A percentile compares a stretch with the other conserved stretches of the same genome.
Conservation (phyloP, 2,329 filamentous ascomycete species). For the Penicillium decumbens region DNA sequence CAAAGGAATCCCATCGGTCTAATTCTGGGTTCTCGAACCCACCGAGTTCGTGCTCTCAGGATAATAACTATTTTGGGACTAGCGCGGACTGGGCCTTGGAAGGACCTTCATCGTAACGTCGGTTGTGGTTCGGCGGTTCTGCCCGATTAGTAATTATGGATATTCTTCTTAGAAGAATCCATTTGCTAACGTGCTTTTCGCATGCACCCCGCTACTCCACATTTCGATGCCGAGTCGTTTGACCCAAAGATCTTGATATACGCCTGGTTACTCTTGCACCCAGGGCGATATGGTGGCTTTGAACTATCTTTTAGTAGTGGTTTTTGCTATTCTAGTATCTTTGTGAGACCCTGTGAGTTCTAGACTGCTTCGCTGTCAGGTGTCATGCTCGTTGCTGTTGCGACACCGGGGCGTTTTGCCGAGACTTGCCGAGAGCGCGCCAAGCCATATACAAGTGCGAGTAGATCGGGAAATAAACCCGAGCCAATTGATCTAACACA, state of each 20-base stretch:
- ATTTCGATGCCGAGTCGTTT: background rate
- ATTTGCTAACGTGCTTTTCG: slow-evolving; percentile 15
- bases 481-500: background rate
- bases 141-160: slow-evolving; percentile 1
- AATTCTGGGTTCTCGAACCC: slow-evolving; percentile 10
- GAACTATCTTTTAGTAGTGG: background rate
- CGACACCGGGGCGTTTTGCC: background rate
- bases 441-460: background rate
- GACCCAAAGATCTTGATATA: background rate
- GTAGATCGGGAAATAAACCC: background rate
- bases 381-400: background rate
- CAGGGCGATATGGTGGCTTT: too few species aligned
- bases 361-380: background rate
- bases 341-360: background rate
- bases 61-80: slow-evolving; percentile 22
- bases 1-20: background rate
- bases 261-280: background rate
- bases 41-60: slow-evolving; percentile 16
- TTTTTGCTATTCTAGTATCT: background rate
- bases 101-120: background rate
- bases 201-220: slow-evolving; percentile 7
- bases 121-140: slow-evolving; percentile 14
- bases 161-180: slow-evolving; percentile 13
- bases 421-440: background rate
- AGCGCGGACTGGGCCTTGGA: slow-evolving; percentile 10